These are phyloP conservation scores for Acanthamoeba sp. DNA, from an alignment of 208 protist genomes.

Conservation along the genomic window DNA sequence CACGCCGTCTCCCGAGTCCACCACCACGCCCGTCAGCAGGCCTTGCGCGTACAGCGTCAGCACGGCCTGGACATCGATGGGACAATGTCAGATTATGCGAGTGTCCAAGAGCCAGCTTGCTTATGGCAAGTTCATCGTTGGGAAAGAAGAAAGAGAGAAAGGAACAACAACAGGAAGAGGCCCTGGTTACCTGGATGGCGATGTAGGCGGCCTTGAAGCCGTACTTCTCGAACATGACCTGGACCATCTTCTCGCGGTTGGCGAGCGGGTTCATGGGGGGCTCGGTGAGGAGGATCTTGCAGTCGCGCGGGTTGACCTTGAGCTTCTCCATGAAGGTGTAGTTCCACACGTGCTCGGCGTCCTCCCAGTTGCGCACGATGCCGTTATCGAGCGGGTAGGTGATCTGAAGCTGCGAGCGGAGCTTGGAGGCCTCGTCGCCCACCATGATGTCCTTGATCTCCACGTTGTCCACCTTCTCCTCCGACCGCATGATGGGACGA, in stretches of 20 bases:
- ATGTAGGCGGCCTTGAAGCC: constrained; percentile 94
- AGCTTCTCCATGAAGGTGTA: constrained; percentile 92
- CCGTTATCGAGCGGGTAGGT: constrained; percentile 97
- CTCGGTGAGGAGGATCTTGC: constrained; percentile 97
- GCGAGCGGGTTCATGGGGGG: constrained; percentile 94
- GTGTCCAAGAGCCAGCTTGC: background rate
- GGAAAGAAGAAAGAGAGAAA: background rate
- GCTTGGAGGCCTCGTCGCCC: constrained; percentile 93
- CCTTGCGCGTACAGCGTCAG: constrained; percentile 97
- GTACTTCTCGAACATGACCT: constrained; percentile 98
- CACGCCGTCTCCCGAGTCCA: constrained; percentile 99
- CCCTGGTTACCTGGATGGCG: constrained; percentile 89
- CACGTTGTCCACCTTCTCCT: constrained; percentile 88
- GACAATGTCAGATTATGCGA: background rate
- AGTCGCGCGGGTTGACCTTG: constrained; percentile 84
- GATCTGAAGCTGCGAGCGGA: constrained; percentile 93
- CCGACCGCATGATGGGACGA: constrained; percentile 93
- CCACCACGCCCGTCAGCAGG: constrained; percentile 97
- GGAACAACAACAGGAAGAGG: no score
- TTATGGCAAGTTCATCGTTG: no score
- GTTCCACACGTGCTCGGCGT: constrained; percentile 97
- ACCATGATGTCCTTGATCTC: constrained; percentile 94
- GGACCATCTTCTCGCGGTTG: constrained; percentile 91
- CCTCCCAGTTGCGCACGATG: constrained; percentile 97
- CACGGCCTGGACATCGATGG: constrained; percentile 83